Percentiles rank a stretch among this genome's conserved stretches.
These are phyloP conservation scores for Gyrodon lividus DNA, from an alignment of 768 basidiomycete genomes.

Conservation along the genomic window DNA sequence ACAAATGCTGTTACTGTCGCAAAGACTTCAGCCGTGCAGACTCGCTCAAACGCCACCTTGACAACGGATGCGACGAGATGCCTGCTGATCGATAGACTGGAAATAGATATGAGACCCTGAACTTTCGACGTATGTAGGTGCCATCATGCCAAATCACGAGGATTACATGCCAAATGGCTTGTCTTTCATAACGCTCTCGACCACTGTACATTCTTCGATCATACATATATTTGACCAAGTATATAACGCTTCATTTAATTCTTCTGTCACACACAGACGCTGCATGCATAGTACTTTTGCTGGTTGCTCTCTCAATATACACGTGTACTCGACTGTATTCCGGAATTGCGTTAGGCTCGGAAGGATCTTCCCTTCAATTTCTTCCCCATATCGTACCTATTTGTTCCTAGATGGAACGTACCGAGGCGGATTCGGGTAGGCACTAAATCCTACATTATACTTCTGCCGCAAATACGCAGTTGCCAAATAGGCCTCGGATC, in stretches of 20 bases:
- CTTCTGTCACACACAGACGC: neutral
- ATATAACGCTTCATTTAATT: slow-evolving; percentile 2
- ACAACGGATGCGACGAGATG: slow-evolving; percentile 77
- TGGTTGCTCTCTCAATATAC: slow-evolving; percentile 3
- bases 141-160: neutral
- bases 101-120: neutral
- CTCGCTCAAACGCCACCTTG: slow-evolving; percentile 79
- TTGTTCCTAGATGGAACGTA: neutral
- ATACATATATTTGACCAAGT: neutral
- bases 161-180: neutral
- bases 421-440: too few relatives aligned
- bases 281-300: neutral
- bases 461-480: neutral
- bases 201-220: neutral
- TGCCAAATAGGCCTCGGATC: neutral
- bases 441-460: neutral
- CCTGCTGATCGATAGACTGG: slow-evolving; percentile 34
- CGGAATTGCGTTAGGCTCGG: slow-evolving; percentile 12
- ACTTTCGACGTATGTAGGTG: neutral
- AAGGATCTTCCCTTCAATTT: slow-evolving; percentile 8
- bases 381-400: neutral
- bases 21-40: slow-evolving; percentile 79
- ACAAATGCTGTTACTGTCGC: slow-evolving; percentile 69
- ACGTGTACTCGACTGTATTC: slow-evolving; percentile 12
- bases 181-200: neutral